Evolutionary conservation across 1,284 basidiomycete genomes (phyloP).

Genomic region (Boletus subluridellus): DNA sequence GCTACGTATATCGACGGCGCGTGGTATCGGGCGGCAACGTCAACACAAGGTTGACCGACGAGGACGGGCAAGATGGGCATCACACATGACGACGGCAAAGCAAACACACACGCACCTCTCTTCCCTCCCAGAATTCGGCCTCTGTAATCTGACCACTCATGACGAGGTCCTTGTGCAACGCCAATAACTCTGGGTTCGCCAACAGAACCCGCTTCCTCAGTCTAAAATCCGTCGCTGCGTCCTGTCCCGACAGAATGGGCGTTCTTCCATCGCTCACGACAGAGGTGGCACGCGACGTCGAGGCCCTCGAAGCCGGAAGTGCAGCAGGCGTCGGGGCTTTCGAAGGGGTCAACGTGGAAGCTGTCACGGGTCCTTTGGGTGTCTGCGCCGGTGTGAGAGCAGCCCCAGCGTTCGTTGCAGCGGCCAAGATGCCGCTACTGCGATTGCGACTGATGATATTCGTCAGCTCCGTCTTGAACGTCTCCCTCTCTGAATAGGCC

Average conservation of each 20-base stretch:
- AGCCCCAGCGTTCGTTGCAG: slow-evolving; percentile 14
- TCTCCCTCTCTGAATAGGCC: slow-evolving; percentile 66
- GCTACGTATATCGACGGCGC: slow-evolving; percentile 38
- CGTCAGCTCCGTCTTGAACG: slow-evolving; percentile 74
- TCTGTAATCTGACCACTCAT: slow-evolving; percentile 83
- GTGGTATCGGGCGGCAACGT: background rate
- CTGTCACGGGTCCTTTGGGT: slow-evolving; percentile 27
- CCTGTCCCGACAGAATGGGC: slow-evolving; percentile 54
- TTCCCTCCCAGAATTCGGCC: slow-evolving; percentile 92
- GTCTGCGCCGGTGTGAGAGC: slow-evolving; percentile 28
- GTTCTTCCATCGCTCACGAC: slow-evolving; percentile 55
- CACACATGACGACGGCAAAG: background rate
- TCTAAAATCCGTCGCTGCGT: slow-evolving; percentile 62
- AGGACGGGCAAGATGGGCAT: background rate
- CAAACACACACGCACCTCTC: slow-evolving; percentile 61
- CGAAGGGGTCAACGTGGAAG: slow-evolving; percentile 26
- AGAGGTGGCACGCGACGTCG: slow-evolving; percentile 58
- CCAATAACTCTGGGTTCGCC: slow-evolving; percentile 69
- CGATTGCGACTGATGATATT: slow-evolving; percentile 71
- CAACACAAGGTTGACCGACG: background rate
- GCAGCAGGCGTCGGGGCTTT: slow-evolving; percentile 30
- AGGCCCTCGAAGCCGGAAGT: slow-evolving; percentile 33
- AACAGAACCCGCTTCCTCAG: slow-evolving; percentile 78
- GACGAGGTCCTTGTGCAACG: slow-evolving; percentile 83
- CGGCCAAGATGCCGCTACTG: slow-evolving; percentile 26